A percentile compares a stretch with the other conserved stretches of the same genome.
Evolutionary conservation across 306 rosid genomes (phyloP).

Genomic region (Rubus idaeus): DNA sequence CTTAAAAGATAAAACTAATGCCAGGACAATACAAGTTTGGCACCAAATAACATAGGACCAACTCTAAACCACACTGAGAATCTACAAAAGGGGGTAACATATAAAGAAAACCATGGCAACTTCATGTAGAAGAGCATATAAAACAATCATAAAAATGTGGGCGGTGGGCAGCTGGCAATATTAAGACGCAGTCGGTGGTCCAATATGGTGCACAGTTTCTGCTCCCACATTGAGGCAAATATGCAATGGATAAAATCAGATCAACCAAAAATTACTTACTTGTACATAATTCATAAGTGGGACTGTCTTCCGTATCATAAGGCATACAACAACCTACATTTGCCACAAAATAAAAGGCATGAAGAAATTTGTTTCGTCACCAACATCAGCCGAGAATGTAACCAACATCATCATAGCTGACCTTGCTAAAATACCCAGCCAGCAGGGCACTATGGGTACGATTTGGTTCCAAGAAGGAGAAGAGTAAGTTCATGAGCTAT

Average conservation of each 20-base stretch:
- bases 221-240: background rate
- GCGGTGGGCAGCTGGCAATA: background rate
- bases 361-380: background rate
- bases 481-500: slow-evolving; percentile 92
- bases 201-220: slow-evolving; percentile 1
- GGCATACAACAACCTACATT: slow-evolving; percentile 84
- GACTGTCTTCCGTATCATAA: slow-evolving; percentile 91
- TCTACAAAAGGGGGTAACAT: background rate
- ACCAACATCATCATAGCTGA: slow-evolving; percentile 14
- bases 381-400: background rate
- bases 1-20: background rate
- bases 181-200: background rate
- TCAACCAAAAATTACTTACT: slow-evolving; percentile 43
- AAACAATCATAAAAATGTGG: background rate
- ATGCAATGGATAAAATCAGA: slow-evolving; percentile 8
- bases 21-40: background rate
- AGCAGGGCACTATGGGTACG: slow-evolving; percentile 75
- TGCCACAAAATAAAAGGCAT: slow-evolving; percentile 19
- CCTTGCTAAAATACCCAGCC: slow-evolving; percentile 99
- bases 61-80: background rate
- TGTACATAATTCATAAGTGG: slow-evolving; percentile 95
- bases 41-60: background rate
- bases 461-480: slow-evolving; percentile 88
- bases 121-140: background rate
- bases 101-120: background rate